Base-by-base conservation (phyloP, 2,329 filamentous ascomycete species). In the Periglandula ipomoeae region DNA sequence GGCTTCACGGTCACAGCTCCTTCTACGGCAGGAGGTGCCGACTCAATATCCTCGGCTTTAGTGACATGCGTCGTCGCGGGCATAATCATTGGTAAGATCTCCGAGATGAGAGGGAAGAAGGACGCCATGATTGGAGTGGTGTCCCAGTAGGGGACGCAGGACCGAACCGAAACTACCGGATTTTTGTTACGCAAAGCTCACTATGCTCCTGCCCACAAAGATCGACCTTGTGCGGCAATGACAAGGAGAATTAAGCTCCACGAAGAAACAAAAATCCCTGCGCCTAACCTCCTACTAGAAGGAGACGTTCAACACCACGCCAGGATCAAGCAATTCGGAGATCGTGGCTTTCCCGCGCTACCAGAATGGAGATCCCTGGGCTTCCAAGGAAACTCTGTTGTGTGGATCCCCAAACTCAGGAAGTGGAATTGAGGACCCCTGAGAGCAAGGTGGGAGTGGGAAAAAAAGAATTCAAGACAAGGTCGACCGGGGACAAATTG, bases 81-180 rank as follows among this genome's bases (percentile, higher is more conserved):
- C 59, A 81, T 65, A 50, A 81, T 72, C 72, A 82, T 81, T 51
- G 77, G 78, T 44, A 81, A 64, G 44, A 81, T 65, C 55, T 81
- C 78, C 53, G 75, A 74, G 47, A 81, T 67, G 51, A 81, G 61
- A 24, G 78, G 75, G 26, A 81, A 60, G 9, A 81, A 61, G 22
- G 74, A 72, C 44, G 74, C 68, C 77, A 81, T 77, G 43, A 47
- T 56, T 39, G 9, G 11, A 39, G 8, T 9, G 37, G 11, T 20
- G 37, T 11, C 19, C 5, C n/a, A 3, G 8, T 11, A 10, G 19
- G 11, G 37, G 4, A 5, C 9, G 30, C 8, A 38, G 17, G 17
- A 39, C 4, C 19, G 13, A 11, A 3, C 3, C 19, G 20, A 5
- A 22, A 13, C 20, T 19, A 4, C 37, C 19, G 17, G 20, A 15